Conservation (phyloP, 495 filamentous ascomycete species). For the Sordaria brevicollis region DNA sequence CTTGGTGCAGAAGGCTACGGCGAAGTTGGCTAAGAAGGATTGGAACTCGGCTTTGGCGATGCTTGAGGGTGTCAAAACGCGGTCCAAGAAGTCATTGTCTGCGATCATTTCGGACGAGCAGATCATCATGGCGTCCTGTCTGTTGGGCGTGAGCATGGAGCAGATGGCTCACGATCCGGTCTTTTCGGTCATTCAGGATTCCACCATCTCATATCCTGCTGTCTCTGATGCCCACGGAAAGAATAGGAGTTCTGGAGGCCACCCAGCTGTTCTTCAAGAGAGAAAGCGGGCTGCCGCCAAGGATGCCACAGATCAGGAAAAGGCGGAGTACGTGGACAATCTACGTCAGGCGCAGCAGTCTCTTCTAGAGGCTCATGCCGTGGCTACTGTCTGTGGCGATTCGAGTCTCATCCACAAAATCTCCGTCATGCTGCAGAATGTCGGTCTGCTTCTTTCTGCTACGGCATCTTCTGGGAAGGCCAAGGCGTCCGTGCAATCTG, state of each 20-base stretch:
- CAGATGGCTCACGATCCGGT: slow-evolving; percentile 70
- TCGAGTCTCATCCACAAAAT: slow-evolving; percentile 43
- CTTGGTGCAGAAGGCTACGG: slow-evolving; percentile 52
- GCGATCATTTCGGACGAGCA: slow-evolving; percentile 34
- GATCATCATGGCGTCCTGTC: slow-evolving; percentile 47
- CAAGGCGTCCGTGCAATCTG: slow-evolving; percentile 39
- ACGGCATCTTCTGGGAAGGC: slow-evolving; percentile 28
- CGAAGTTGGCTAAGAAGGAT: slow-evolving; percentile 43
- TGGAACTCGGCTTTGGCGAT: slow-evolving; percentile 41
- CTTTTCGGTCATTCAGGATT: slow-evolving; percentile 83
- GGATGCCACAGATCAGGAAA: slow-evolving; percentile 19
- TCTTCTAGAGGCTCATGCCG: slow-evolving; percentile 44
- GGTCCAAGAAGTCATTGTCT: slow-evolving; percentile 22
- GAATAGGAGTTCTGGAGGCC: slow-evolving; percentile 6
- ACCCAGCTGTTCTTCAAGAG: background rate
- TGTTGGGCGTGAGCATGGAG: slow-evolving; percentile 50
- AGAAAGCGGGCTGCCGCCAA: slow-evolving; percentile 6
- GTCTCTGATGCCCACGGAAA: slow-evolving; percentile 28
- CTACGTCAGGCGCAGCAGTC: slow-evolving; percentile 51
- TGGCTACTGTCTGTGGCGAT: slow-evolving; percentile 38
- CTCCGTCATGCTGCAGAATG: slow-evolving; percentile 48
- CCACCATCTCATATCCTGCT: slow-evolving; percentile 74
- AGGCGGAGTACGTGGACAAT: slow-evolving; percentile 42
- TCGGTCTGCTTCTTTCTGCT: slow-evolving; percentile 57
- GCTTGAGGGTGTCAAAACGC: slow-evolving; percentile 37